Evolutionary conservation across 2,329 filamentous ascomycete genomes (phyloP), one percentile per base, ranked within the genome.

Genomic region (Lachnellula suecica): DNA sequence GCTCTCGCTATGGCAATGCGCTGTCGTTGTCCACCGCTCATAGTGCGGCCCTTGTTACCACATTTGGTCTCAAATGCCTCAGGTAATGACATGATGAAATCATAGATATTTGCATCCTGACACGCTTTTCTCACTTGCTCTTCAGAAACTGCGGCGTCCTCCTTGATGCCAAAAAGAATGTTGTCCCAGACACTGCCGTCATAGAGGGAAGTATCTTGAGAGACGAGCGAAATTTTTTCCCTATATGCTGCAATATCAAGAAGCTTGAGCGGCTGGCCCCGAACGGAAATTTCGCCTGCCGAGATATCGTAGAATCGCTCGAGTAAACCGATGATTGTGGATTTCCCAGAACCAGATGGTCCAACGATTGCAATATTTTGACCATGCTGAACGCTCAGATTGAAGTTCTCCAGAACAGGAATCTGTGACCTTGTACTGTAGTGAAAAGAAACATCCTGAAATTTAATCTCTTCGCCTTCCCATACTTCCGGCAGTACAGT

Each of bases 221-320:
- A 60, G 84, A 77, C 44, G n/a, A 49, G 13, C 4, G 27, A 49
- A 11, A 22, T 44, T 7, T 9, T 37, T 9, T 37, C n/a, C 8
- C 34, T 7, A 15, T 37, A 37, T 6, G 5, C n/a, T 15, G 15
- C n/a, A 9, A 15, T 9, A 15, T 37, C 34, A 35, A 41, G 19
- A 37, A 34, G 31, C 4, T 34, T 20, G 20, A 31, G 35, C 23
- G 38, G 38, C 29, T 46, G 40, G 17, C 49, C 34, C 19, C 25
- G 22, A 5, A 53, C 45, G 3, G 19, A 38, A n/a, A 51, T 49
- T 10, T n/a, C 40, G 38, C n/a, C 77, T 0, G 91, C 88, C 62
- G n/a, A n/a, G n/a, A n/a, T n/a, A n/a, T 96, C 90, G 67, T 97
- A 97, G 74, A 97, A 97, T 25, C 92, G 87, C 68, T 97, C 92